These are phyloP conservation scores for Sporothrix brunneoviolacea DNA, from an alignment of 2,329 filamentous ascomycete species.

Conservation along the genomic window DNA sequence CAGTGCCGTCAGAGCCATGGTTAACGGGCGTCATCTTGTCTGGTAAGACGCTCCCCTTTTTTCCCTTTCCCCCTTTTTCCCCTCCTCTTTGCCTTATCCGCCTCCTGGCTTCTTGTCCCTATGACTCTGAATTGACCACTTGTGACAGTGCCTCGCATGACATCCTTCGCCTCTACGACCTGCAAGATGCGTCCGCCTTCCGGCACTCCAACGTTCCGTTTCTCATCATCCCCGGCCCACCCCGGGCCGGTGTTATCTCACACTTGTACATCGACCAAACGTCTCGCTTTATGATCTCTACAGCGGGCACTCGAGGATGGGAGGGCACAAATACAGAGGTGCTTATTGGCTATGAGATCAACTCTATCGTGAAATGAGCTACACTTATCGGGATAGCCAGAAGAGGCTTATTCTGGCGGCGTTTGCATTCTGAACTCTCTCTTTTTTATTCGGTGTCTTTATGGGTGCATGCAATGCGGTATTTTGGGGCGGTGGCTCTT, in stretches of 20 bases:
- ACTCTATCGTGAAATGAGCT: slow-evolving; percentile 17
- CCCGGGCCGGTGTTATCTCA: slow-evolving; percentile 77
- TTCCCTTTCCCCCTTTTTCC: slow-evolving; percentile 5
- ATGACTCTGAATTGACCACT: background rate
- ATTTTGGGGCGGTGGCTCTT: too few species aligned
- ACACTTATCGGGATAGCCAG: background rate
- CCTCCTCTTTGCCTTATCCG: background rate
- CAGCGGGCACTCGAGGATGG: slow-evolving; percentile 90
- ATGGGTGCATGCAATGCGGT: too few species aligned
- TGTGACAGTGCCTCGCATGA: slow-evolving; percentile 74
- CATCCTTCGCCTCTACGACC: slow-evolving; percentile 86
- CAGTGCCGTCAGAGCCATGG: slow-evolving; percentile 82
- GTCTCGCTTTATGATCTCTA: slow-evolving; percentile 84
- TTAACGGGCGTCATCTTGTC: slow-evolving; percentile 83
- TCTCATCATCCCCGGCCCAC: slow-evolving; percentile 86
- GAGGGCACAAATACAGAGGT: slow-evolving; percentile 87
- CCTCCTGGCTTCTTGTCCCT: slow-evolving; percentile 1
- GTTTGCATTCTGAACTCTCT: too few species aligned
- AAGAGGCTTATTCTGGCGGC: too few species aligned
- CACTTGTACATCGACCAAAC: slow-evolving; percentile 81
- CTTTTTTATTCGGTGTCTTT: too few species aligned
- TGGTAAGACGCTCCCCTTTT: slow-evolving; percentile 38
- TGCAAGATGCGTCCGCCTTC: slow-evolving; percentile 57
- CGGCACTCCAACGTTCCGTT: slow-evolving; percentile 84
- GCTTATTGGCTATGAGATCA: slow-evolving; percentile 89